phyloP scores from a whole-genome alignment of 2,329 filamentous ascomycete species.

The Curvularia sp. region DNA sequence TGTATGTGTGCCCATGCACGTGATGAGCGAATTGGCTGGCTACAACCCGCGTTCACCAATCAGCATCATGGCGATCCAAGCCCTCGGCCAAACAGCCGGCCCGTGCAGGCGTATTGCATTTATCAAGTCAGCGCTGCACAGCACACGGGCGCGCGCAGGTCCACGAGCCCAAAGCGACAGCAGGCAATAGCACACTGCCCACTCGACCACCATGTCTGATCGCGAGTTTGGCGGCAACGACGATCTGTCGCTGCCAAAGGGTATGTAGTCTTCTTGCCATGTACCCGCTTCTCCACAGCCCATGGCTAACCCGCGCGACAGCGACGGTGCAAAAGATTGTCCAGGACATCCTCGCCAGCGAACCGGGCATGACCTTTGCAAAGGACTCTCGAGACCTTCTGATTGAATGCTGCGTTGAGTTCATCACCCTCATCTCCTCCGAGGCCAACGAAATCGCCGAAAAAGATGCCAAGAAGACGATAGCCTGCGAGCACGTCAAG shows the following conservation, averaged over 20 bases:
- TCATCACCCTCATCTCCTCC: slow-evolving; percentile 97
- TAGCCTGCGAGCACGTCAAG: slow-evolving; percentile 96
- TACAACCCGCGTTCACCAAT: not conserved
- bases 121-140: slow-evolving; percentile 16
- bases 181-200: slow-evolving; percentile 18
- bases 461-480: slow-evolving; percentile 99
- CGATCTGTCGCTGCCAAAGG: slow-evolving; percentile 53
- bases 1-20: not conserved
- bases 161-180: slow-evolving; percentile 13
- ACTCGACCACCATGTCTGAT: slow-evolving; percentile 49
- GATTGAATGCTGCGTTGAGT: slow-evolving; percentile 99
- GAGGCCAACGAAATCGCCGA: slow-evolving; percentile 99
- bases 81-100: slow-evolving; percentile 21
- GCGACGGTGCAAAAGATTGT: slow-evolving; percentile 84
- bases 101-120: slow-evolving; percentile 14
- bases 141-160: slow-evolving; percentile 2
- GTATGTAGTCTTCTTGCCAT: slow-evolving; percentile 29
- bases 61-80: not conserved
- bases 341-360: slow-evolving; percentile 84
- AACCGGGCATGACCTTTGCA: slow-evolving; percentile 82
- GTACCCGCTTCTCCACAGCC: not conserved
- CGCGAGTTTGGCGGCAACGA: slow-evolving; percentile 55
- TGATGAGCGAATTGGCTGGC: not conserved
- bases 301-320: slow-evolving; percentile 39
- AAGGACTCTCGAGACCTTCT: slow-evolving; percentile 94